Percentiles rank a stretch among this genome's conserved stretches.
Evolutionary conservation across 805 yeast species (phyloP).

Genomic region (Yarrowia sp.): DNA sequence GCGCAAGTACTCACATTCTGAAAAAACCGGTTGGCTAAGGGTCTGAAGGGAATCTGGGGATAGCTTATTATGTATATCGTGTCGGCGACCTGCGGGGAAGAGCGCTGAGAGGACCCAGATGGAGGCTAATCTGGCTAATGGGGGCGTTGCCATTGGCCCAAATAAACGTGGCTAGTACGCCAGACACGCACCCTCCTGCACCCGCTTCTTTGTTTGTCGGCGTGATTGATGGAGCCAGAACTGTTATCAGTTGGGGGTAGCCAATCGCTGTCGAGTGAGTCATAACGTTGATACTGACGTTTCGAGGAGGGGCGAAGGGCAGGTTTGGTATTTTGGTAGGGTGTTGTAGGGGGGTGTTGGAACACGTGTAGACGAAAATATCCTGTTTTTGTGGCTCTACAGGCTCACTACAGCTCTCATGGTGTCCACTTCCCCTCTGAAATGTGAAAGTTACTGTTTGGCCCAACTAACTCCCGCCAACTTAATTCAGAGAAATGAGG

Average conservation of each 20-base stretch:
- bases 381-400: too few species aligned
- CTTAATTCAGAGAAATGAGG: background rate
- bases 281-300: conserved; percentile 21
- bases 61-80: conserved; percentile 23
- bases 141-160: conserved; percentile 20
- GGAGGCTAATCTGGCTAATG: conserved; percentile 6
- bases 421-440: conserved; percentile 18
- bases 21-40: conserved; percentile 15
- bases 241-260: conserved; percentile 9
- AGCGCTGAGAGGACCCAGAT: background rate
- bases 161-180: conserved; percentile 23
- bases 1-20: background rate
- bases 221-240: conserved; percentile 10
- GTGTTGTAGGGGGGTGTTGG: too few species aligned
- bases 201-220: background rate
- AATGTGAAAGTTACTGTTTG: conserved; percentile 19
- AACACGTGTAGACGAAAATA: too few species aligned
- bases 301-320: background rate
- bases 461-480: conserved; percentile 4
- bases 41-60: conserved; percentile 13
- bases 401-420: too few species aligned
- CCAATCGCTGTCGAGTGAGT: conserved; percentile 6
- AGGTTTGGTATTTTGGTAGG: background rate
- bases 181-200: conserved; percentile 2
- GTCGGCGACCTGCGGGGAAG: conserved; percentile 24